Evolutionary conservation across 164 flowering plant species (phyloP), one percentile per base, ranked within the genome.

Genomic region (Dillenia turbinata): DNA sequence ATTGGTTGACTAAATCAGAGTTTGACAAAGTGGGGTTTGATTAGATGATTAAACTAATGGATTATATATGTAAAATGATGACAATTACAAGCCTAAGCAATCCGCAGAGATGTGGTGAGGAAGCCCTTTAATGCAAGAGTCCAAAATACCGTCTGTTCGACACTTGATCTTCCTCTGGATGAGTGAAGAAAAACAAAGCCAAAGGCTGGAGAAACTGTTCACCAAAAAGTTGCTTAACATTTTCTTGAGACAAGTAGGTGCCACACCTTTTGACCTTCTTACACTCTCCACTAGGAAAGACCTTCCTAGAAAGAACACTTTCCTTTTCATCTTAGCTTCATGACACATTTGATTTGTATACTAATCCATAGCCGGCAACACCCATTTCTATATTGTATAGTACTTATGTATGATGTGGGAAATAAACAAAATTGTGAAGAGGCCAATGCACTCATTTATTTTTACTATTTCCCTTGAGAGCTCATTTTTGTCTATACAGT

Each of bases 231-330:
- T 19, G 17, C 16, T 52, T 9, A 46, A 47, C 57, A 24, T 54
- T 63, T 51, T n/a, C 40, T 15, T 44, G 44, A 61, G 70, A 58
- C 51, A 53, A 63, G 56, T 72, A 61, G 76, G 71, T 72, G 58
- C 57, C 63, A 56, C 61, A 60, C 57, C 62, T 60, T 69, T 77
- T 73, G 71, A 77, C 77, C 73, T 71, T 70, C 33, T 66, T 69
- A 54, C 67, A 66, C 66, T 66, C 66, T 66, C 71, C 77, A 67
- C 77, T 56, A 55, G 77, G 68, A 65, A 73, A 62, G 75, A 70
- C 77, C 70, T 73, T 73, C 75, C 70, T 52, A 45, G 64, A 70
- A 53, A 72, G 49, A 33, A 4, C 40, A 33, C 7, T 33, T 33
- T 52, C 26, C 44, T 40, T 54, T 24, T 13, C 53, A 56, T n/a